Percentiles rank a stretch among this genome's conserved stretches.
These are phyloP conservation scores for Suillus tomentosus DNA, from an alignment of 768 basidiomycete species.

Conservation along the genomic window DNA sequence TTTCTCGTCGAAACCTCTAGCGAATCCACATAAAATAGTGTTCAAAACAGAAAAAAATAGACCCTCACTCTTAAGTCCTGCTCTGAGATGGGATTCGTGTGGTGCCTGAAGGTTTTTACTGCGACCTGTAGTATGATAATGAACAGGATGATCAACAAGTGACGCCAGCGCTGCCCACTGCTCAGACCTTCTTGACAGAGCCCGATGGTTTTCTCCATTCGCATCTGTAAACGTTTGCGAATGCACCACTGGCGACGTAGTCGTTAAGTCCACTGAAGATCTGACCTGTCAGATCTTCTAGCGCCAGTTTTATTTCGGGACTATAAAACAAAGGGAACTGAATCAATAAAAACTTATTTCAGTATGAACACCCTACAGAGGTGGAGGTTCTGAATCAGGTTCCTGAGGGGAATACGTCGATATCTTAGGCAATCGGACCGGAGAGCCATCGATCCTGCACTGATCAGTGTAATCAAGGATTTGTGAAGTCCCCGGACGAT, in stretches of 20 bases:
- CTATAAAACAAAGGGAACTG: background rate
- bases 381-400: background rate
- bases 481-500: background rate
- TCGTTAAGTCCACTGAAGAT: background rate
- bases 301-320: too few relatives aligned
- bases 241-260: background rate
- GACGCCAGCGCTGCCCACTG: background rate
- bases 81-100: background rate
- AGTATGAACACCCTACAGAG: background rate
- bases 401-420: too few relatives aligned
- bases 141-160: background rate
- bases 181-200: background rate
- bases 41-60: background rate
- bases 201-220: background rate
- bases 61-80: background rate
- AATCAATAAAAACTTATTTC: background rate
- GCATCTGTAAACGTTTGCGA: background rate
- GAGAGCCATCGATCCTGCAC: background rate
- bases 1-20: conserved; percentile 21
- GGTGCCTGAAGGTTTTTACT: background rate
- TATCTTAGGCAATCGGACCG: background rate
- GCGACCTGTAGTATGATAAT: background rate
- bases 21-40: too few relatives aligned
- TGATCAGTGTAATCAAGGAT: background rate
- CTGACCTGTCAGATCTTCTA: conserved; percentile 1